These are phyloP conservation scores for Fusarium chlamydosporum DNA, from an alignment of 2,329 filamentous ascomycete genomes.

Conservation along the genomic window DNA sequence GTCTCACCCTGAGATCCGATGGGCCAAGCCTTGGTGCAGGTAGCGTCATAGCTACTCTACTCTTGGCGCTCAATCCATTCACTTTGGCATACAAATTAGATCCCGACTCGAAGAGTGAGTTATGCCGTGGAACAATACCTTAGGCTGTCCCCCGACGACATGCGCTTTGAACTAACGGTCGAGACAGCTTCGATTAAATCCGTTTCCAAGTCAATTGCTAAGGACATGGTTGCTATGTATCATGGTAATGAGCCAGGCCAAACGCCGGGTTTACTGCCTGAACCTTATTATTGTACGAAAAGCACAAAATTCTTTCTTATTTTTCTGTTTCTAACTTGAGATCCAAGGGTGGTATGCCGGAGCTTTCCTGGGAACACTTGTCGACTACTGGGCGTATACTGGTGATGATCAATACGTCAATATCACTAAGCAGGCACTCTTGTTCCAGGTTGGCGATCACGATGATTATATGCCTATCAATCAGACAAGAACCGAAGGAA, in stretches of 20 bases:
- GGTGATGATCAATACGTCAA: slow-evolving; percentile 80
- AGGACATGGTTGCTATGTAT: slow-evolving; percentile 63
- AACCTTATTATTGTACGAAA: slow-evolving; percentile 68
- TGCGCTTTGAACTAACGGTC: slow-evolving; percentile 12
- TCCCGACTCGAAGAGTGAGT: slow-evolving; percentile 56
- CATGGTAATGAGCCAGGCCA: slow-evolving; percentile 64
- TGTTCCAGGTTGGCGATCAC: slow-evolving; percentile 80
- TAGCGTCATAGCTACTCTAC: slow-evolving; percentile 43
- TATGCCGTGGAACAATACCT: slow-evolving; percentile 11
- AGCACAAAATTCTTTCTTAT: not conserved
- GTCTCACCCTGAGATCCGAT: slow-evolving; percentile 22
- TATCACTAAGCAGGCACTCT: slow-evolving; percentile 75
- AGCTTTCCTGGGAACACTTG: slow-evolving; percentile 77
- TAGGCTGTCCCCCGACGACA: not conserved
- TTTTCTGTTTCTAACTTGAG: slow-evolving; percentile 21
- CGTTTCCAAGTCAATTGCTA: slow-evolving; percentile 65
- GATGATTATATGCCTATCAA: slow-evolving; percentile 84
- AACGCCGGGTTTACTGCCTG: slow-evolving; percentile 66
- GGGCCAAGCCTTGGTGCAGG: slow-evolving; percentile 34
- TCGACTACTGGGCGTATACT: slow-evolving; percentile 90
- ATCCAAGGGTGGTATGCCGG: slow-evolving; percentile 77
- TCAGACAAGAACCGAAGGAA: slow-evolving; percentile 77
- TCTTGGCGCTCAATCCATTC: slow-evolving; percentile 49
- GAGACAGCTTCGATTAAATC: slow-evolving; percentile 64
- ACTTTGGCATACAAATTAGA: slow-evolving; percentile 56